Evolutionary conservation across 2,329 filamentous ascomycete species (phyloP).

Genomic region (Coccinonectria pachysandricola): DNA sequence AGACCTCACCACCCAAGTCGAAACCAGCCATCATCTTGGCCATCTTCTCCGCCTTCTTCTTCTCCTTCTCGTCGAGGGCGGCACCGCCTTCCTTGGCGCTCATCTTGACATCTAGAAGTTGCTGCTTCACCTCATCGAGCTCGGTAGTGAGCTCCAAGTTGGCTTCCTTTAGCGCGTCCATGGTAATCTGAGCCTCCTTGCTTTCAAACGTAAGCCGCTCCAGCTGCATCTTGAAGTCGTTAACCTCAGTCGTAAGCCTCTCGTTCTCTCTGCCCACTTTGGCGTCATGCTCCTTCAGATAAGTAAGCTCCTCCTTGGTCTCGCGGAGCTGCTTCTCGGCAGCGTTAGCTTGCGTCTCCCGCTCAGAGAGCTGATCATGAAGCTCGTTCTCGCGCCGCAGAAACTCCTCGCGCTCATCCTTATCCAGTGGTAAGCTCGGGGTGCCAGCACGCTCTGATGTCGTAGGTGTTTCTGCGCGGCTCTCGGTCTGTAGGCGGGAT

Average conservation of each 20-base stretch:
- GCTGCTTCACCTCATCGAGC: conserved; percentile 90
- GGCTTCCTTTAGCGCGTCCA: conserved; percentile 94
- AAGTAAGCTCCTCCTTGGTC: conserved; percentile 73
- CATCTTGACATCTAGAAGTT: conserved; percentile 92
- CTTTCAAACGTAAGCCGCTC: conserved; percentile 92
- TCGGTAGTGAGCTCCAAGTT: conserved; percentile 87
- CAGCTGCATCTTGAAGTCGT: conserved; percentile 92
- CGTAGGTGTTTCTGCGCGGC: conserved; percentile 50
- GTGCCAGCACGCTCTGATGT: conserved; percentile 77
- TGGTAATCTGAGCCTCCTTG: conserved; percentile 93
- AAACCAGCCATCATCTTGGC: conserved; percentile 99
- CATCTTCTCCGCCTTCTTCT: conserved; percentile 98
- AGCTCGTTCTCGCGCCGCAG: conserved; percentile 90
- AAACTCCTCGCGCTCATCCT: conserved; percentile 95
- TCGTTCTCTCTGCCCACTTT: conserved; percentile 87
- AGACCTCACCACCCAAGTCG: conserved; percentile 83
- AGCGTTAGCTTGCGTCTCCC: conserved; percentile 68
- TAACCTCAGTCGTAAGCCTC: conserved; percentile 71
- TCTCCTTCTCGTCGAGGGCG: conserved; percentile 91
- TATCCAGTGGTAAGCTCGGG: conserved; percentile 79
- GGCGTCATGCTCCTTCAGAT: conserved; percentile 76
- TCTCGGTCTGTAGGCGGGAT: conserved; percentile 42
- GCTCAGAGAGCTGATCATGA: conserved; percentile 91
- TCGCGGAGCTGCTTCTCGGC: conserved; percentile 74
- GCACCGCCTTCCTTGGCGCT: conserved; percentile 87